Percentiles rank a stretch among this genome's conserved stretches.
phyloP scores from a whole-genome alignment of 208 protist genomes.

The Crithidia bombi region DNA sequence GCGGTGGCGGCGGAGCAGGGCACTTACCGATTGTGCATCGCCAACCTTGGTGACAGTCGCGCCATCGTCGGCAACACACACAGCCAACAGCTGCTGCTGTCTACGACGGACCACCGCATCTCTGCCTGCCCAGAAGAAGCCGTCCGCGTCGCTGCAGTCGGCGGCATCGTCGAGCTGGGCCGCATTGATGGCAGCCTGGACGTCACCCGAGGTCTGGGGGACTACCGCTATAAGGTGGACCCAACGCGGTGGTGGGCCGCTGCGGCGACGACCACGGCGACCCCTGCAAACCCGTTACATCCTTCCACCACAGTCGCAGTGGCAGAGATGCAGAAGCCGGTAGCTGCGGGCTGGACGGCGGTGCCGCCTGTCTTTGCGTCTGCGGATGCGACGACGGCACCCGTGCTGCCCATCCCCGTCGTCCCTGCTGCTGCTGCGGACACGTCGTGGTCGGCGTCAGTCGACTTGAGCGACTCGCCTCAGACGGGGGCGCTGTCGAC shows the following conservation, averaged over 20 bases:
- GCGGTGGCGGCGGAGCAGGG: too few species aligned
- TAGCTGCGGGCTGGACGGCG: too few species aligned
- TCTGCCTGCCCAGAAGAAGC: slow-evolving; percentile 39
- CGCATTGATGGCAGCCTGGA: slow-evolving; percentile 65
- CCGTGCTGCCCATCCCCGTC: too few species aligned
- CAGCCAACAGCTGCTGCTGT: slow-evolving; percentile 41
- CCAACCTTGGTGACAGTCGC: slow-evolving; percentile 81
- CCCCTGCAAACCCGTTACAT: not conserved
- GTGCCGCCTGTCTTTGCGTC: too few species aligned
- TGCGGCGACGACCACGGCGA: not conserved
- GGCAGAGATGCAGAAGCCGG: not conserved
- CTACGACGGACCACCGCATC: slow-evolving; percentile 69
- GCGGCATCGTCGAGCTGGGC: slow-evolving; percentile 57
- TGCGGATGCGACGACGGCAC: too few species aligned
- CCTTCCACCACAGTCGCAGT: too few species aligned
- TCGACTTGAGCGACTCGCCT: not conserved
- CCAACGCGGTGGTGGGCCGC: slow-evolving; percentile 56
- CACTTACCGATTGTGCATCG: slow-evolving; percentile 52
- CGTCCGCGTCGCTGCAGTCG: slow-evolving; percentile 35
- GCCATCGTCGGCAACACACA: slow-evolving; percentile 53
- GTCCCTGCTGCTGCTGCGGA: not conserved
- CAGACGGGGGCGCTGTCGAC: not conserved
- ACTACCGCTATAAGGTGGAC: slow-evolving; percentile 55
- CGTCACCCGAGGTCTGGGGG: slow-evolving; percentile 75
- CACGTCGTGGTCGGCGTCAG: not conserved